Percentiles rank a stretch among this genome's conserved stretches.
phyloP scores from a whole-genome alignment of 257 asterid genomes.

The Lithospermum erythrorhizon region DNA sequence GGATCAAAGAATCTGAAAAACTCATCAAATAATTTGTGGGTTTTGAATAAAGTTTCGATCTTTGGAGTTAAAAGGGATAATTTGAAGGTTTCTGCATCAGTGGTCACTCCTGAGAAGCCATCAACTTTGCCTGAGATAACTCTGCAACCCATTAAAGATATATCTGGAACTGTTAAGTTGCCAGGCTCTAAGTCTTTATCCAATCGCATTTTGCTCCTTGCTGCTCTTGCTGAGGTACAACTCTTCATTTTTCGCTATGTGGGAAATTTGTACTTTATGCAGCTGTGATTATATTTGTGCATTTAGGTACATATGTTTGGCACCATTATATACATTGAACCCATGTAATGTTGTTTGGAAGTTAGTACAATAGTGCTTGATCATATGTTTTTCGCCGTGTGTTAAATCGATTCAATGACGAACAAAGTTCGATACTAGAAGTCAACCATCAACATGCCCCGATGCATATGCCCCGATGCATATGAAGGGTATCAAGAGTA shows the following conservation, averaged over 20 bases:
- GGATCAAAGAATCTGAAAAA: slow-evolving; percentile 33
- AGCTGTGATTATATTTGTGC: background rate
- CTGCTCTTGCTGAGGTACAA: slow-evolving; percentile 87
- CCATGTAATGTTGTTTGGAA: background rate
- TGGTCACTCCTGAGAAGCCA: slow-evolving; percentile 61
- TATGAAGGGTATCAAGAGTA: too few relatives aligned
- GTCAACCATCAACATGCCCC: too few relatives aligned
- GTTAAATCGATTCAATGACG: background rate
- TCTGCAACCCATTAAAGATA: slow-evolving; percentile 76
- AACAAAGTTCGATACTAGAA: too few relatives aligned
- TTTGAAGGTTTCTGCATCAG: slow-evolving; percentile 52
- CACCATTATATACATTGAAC: too few relatives aligned
- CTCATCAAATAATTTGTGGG: slow-evolving; percentile 34
- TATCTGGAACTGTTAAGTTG: slow-evolving; percentile 85
- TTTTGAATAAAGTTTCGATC: slow-evolving; percentile 33
- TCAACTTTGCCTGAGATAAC: slow-evolving; percentile 77
- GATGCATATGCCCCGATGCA: too few relatives aligned
- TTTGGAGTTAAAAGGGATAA: slow-evolving; percentile 22
- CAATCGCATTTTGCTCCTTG: slow-evolving; percentile 90
- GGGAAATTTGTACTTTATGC: too few relatives aligned
- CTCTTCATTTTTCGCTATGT: background rate
- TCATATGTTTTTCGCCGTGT: background rate
- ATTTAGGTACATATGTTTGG: too few relatives aligned
- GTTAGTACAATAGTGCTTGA: background rate
- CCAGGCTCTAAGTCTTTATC: slow-evolving; percentile 98